phyloP scores from a whole-genome alignment of 23 red algal species.

The Gracilaria domingensis region DNA sequence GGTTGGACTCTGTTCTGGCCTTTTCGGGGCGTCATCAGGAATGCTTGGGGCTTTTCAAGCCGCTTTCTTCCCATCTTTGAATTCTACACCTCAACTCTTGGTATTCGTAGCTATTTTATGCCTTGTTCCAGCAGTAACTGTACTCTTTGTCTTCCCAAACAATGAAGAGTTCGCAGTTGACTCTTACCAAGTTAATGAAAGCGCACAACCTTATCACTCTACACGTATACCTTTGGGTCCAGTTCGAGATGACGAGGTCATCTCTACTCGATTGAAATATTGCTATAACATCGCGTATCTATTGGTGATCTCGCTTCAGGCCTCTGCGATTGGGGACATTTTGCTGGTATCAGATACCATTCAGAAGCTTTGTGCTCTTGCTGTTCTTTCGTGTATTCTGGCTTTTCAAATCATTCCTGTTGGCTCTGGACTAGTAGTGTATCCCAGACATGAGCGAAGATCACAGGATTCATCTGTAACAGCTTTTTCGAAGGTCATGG shows the following conservation, averaged over 20 bases:
- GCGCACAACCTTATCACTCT: background rate
- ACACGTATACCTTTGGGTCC: background rate
- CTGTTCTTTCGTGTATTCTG: conserved; percentile 11
- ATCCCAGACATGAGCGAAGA: background rate
- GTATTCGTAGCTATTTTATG: background rate
- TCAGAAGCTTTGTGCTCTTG: conserved; percentile 10
- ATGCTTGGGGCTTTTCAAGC: conserved; percentile 50
- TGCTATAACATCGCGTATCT: conserved; percentile 23
- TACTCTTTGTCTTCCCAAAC: conserved; percentile 1
- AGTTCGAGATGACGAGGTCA: background rate
- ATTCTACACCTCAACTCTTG: conserved; percentile 13
- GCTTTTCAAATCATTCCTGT: conserved; percentile 30
- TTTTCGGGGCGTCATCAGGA: conserved; percentile 45
- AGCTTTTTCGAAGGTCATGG: conserved; percentile 9
- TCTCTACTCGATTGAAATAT: conserved; percentile 15
- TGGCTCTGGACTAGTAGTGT: background rate
- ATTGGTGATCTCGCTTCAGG: conserved; percentile 8
- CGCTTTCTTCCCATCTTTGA: conserved; percentile 45
- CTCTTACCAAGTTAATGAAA: background rate
- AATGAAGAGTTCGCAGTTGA: conserved; percentile 2
- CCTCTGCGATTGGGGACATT: conserved; percentile 17
- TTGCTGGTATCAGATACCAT: background rate
- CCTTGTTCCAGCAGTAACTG: background rate
- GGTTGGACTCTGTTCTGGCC: conserved; percentile 36
- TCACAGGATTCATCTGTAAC: background rate